These are phyloP conservation scores for Keqinozyma sinolaborantium DNA, from an alignment of 1,139 yeast species.

Conservation along the genomic window DNA sequence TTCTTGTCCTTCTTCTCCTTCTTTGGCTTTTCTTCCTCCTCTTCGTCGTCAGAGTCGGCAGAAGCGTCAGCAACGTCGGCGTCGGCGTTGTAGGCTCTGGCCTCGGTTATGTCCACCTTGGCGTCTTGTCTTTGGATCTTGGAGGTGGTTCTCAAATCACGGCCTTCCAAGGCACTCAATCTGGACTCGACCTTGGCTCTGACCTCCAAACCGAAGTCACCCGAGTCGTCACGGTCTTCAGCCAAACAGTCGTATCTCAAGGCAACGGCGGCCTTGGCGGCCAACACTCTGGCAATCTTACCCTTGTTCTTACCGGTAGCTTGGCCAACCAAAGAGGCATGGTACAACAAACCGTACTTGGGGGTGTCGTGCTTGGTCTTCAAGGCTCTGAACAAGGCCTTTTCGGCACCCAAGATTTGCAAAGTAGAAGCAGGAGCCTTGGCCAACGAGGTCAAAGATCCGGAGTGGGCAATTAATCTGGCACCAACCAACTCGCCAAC, in stretches of 20 bases:
- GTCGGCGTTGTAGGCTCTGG: conserved; percentile 89
- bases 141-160: conserved; percentile 81
- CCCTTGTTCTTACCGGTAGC: conserved; percentile 98
- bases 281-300: conserved; percentile 96
- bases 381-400: conserved; percentile 96
- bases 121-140: conserved; percentile 72
- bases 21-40: conserved; percentile 47
- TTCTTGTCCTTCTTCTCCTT: conserved; percentile 34
- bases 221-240: conserved; percentile 94
- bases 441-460: conserved; percentile 91
- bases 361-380: conserved; percentile 99
- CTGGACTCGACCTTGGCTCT: conserved; percentile 94
- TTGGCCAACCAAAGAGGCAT: conserved; percentile 93
- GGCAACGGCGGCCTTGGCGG: conserved; percentile 97
- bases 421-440: conserved; percentile 99
- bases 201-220: conserved; percentile 88
- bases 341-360: conserved; percentile 95
- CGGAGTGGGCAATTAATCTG: conserved; percentile 95
- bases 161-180: conserved; percentile 93
- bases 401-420: conserved; percentile 98
- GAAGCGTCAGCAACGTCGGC: conserved; percentile 64
- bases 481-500: conserved; percentile 99
- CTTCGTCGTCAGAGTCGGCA: conserved; percentile 44
- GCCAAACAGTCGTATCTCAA: conserved; percentile 95
- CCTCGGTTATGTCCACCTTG: conserved; percentile 80